A percentile compares a stretch with the other conserved stretches of the same genome.
These are phyloP conservation scores for Cucurbita maxima DNA, from an alignment of 306 rosid genomes.

Conservation along the genomic window DNA sequence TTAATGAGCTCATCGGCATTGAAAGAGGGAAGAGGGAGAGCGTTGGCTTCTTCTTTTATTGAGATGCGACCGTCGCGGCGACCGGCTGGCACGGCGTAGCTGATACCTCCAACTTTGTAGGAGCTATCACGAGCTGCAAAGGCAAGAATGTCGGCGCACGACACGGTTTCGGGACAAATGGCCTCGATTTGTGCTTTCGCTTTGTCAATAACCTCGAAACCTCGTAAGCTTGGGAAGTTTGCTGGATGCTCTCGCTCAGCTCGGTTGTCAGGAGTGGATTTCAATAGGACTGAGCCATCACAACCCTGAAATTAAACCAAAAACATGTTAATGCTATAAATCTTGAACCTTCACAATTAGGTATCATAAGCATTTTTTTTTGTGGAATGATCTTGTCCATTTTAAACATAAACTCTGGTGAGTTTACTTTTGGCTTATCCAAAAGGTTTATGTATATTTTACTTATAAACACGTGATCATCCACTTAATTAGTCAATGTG, in stretches of 20 bases:
- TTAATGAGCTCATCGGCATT: slow-evolving; percentile 5
- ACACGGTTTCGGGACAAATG: slow-evolving; percentile 22
- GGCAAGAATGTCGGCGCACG: slow-evolving; percentile 27
- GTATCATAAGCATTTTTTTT: no score
- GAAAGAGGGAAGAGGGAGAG: slow-evolving; percentile 8
- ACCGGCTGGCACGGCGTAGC: slow-evolving; percentile 21
- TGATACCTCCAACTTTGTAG: slow-evolving; percentile 11
- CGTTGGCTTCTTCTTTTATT: background rate
- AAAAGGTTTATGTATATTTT: no score
- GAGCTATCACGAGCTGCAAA: slow-evolving; percentile 28
- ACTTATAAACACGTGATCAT: no score
- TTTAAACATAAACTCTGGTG: no score
- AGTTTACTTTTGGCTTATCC: no score
- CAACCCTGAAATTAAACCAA: slow-evolving; percentile 11
- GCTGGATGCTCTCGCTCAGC: slow-evolving; percentile 20
- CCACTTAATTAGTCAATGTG: no score
- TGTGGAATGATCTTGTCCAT: no score
- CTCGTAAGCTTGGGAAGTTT: slow-evolving; percentile 24
- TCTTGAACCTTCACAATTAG: no score
- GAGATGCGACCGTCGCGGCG: slow-evolving; percentile 19
- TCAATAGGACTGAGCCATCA: slow-evolving; percentile 21
- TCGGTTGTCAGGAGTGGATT: slow-evolving; percentile 15
- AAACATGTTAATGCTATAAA: no score
- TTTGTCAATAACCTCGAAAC: slow-evolving; percentile 23
- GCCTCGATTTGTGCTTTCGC: slow-evolving; percentile 23